These are phyloP conservation scores for Dictyostelium capitatum DNA, from an alignment of 78 protist species.

Conservation along the genomic window DNA sequence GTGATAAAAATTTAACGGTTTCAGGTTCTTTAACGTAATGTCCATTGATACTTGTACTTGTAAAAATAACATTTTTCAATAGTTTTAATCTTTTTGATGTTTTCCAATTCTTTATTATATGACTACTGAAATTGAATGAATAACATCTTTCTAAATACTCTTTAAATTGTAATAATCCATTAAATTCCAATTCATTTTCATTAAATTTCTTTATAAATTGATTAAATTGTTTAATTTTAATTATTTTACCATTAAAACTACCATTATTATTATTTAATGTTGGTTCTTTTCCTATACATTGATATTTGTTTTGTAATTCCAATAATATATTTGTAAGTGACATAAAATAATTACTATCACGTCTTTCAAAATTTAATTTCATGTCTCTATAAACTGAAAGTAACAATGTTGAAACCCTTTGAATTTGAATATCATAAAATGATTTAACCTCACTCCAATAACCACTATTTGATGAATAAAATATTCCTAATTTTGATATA, in stretches of 20 bases:
- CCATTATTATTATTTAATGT: too few relatives aligned
- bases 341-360: not conserved
- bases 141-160: not conserved
- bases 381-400: not conserved
- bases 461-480: not conserved
- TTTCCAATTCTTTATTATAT: not conserved
- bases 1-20: not conserved
- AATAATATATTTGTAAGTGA: not conserved
- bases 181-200: not conserved
- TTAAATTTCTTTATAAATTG: not conserved
- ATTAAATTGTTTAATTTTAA: not conserved
- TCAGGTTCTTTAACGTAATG: not conserved
- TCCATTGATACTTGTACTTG: not conserved
- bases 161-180: not conserved
- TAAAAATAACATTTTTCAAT: not conserved
- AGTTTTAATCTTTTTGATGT: not conserved
- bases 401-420: not conserved
- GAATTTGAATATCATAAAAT: not conserved
- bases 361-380: not conserved
- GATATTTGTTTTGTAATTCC: not conserved
- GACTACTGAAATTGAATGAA: not conserved
- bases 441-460: not conserved
- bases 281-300: not conserved
- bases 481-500: not conserved
- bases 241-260: not conserved